phyloP scores from a whole-genome alignment of 768 basidiomycete species.

The Hygrophoropsis aurantiaca region DNA sequence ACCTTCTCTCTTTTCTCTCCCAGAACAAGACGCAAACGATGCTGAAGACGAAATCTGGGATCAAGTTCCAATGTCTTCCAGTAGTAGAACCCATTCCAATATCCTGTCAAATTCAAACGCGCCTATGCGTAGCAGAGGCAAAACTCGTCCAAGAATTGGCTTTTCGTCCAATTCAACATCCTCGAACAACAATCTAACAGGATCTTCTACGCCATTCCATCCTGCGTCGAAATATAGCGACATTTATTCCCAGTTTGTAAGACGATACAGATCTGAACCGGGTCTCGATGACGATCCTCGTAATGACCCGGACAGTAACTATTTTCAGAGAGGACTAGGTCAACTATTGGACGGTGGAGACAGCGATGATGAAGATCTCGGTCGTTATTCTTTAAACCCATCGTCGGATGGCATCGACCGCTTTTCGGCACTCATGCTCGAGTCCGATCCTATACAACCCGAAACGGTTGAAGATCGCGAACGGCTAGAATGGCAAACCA shows the following conservation, averaged over 20 bases:
- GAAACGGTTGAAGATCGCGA: constrained; percentile 75
- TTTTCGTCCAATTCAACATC: constrained; percentile 28
- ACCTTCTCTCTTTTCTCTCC: constrained; percentile 68
- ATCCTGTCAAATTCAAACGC: constrained; percentile 27
- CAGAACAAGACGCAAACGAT: constrained; percentile 52
- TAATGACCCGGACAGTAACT: constrained; percentile 82
- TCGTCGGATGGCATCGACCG: constrained; percentile 50
- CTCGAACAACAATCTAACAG: constrained; percentile 24
- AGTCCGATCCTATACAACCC: constrained; percentile 64
- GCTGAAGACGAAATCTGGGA: constrained; percentile 50
- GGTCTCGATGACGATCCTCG: constrained; percentile 65
- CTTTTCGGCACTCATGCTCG: constrained; percentile 51
- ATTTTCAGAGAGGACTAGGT: constrained; percentile 71
- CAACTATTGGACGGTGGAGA: constrained; percentile 67
- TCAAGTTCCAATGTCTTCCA: constrained; percentile 31
- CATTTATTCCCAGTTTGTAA: constrained; percentile 79
- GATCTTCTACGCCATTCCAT: constrained; percentile 28
- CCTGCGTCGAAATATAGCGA: constrained; percentile 46
- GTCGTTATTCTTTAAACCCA: constrained; percentile 39
- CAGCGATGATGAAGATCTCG: constrained; percentile 74
- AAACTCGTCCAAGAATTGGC: constrained; percentile 26
- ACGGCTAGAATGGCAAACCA: constrained; percentile 92
- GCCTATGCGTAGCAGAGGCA: constrained; percentile 30
- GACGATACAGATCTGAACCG: constrained; percentile 68
- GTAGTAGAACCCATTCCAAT: constrained; percentile 18